phyloP scores from a whole-genome alignment of 148 eudicot genomes.

The Nepenthes gracilis region DNA sequence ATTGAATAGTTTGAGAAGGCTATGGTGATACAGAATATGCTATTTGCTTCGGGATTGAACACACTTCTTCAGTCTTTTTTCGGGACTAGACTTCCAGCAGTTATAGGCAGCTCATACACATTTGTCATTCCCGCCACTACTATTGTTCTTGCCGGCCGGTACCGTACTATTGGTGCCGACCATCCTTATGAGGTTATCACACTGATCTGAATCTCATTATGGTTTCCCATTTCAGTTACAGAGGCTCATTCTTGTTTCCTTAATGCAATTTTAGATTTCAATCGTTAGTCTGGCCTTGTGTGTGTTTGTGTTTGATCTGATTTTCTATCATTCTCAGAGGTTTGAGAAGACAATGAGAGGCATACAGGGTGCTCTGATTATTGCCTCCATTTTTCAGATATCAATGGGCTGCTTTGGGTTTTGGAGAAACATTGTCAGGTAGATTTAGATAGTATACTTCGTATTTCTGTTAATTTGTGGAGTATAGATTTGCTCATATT shows the following conservation, averaged over 20 bases:
- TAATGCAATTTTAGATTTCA: background rate
- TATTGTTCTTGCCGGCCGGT: constrained; percentile 32
- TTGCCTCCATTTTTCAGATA: constrained; percentile 47
- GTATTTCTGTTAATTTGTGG: too few relatives aligned
- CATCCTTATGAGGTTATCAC: constrained; percentile 15
- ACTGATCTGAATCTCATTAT: too few relatives aligned
- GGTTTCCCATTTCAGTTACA: background rate
- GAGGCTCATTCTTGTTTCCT: background rate
- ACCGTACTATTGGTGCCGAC: constrained; percentile 1
- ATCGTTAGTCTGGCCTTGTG: background rate
- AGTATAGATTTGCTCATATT: too few relatives aligned
- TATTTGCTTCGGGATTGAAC: constrained; percentile 54
- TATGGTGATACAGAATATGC: constrained; percentile 59
- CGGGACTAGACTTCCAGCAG: constrained; percentile 69
- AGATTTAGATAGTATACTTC: background rate
- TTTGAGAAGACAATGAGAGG: constrained; percentile 57
- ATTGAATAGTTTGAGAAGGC: constrained; percentile 54
- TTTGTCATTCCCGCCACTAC: constrained; percentile 43
- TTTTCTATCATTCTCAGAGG: constrained; percentile 29
- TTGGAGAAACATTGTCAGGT: constrained; percentile 72
- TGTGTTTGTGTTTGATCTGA: background rate
- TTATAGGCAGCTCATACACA: constrained; percentile 61
- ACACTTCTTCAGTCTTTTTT: constrained; percentile 60
- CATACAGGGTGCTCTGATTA: constrained; percentile 60
- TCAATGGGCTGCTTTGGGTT: constrained; percentile 55